Evolutionary conservation across 495 filamentous ascomycete genomes (phyloP).

Genomic region (Podospora anserina): DNA sequence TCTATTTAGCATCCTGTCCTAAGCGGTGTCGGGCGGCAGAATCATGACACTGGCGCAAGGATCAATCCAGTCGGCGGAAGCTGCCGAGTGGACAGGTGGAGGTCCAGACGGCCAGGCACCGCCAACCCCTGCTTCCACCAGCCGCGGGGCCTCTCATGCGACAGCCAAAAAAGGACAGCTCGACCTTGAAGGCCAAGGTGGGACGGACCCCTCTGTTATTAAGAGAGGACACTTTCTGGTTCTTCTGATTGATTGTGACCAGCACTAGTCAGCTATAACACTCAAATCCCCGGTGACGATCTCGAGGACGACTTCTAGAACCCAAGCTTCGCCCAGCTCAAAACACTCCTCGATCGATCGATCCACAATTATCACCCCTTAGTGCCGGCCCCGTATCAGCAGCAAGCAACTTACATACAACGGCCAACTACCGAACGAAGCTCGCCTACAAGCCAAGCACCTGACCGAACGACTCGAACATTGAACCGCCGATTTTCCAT

Average conservation of each 20-base stretch:
- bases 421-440: slow-evolving; percentile 5
- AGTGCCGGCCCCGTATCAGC: not conserved
- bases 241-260: slow-evolving; percentile 15
- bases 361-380: slow-evolving; percentile 7
- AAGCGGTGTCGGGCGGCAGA: slow-evolving; percentile 16
- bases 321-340: not conserved
- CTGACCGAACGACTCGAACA: not conserved
- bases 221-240: slow-evolving; percentile 12
- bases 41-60: not conserved
- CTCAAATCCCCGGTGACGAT: slow-evolving; percentile 23
- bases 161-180: slow-evolving; percentile 33
- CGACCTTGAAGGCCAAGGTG: slow-evolving; percentile 15
- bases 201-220: slow-evolving; percentile 1
- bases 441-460: not conserved
- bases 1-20: not conserved
- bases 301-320: not conserved
- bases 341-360: slow-evolving; percentile 9
- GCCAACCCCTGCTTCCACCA: slow-evolving; percentile 14
- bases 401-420: not conserved
- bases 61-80: slow-evolving; percentile 9
- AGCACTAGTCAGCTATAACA: slow-evolving; percentile 9
- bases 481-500: not conserved
- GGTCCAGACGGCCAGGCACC: slow-evolving; percentile 1
- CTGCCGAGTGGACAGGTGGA: slow-evolving; percentile 11
- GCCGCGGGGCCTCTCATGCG: slow-evolving; percentile 1